Evolutionary conservation across 257 asterid genomes (phyloP), one percentile per base, ranked within the genome.

Genomic region (Nicotiana undulata): DNA sequence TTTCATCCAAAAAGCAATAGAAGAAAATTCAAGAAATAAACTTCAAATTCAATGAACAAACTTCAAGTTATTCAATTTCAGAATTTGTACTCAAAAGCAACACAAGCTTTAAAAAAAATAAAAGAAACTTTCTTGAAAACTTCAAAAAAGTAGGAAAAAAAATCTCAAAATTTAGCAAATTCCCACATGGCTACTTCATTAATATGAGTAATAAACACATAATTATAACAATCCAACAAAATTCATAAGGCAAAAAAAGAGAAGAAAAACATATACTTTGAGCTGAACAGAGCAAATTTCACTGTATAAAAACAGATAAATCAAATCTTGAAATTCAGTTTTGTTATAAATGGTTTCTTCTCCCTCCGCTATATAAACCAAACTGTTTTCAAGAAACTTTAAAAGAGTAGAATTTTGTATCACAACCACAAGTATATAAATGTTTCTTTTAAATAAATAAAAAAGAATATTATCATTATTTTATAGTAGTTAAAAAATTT

Each of bases 381-480:
- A 59, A 59, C 28, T 11, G 29, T 59, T 59, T 59, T 59, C 63
- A 18, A 56, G 63, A 56, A n/a, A 49, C 16, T 49, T 49, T 1
- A n/a, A 56, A 66, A 37, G 32, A 20, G 58, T 70, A 12, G 58
- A 1, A 20, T 70, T 44, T 44, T 49, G 78, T 46, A 46, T 15
- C 78, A 72, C 32, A 72, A n/a, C 60, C 40, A 72, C 78, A 46
- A 46, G 40, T 72, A 70, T 70, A 70, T 44, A 72, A 46, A 72
- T 22, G 6, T 1, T 6, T 3, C 4, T 1, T 20, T 10, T 10
- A 20, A n/a, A 40, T 26, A 26, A 26, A 5, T 20, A 20, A 40
- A 29, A 29, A 29, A 34, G 0, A 40, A 40, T 20, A 16, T 17
- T 2, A 70, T 22, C 1, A 70, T 22, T 2, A 40, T 44, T 40